Evolutionary conservation across 2,329 filamentous ascomycete genomes (phyloP).

Genomic region (Parastagonospora avenae): DNA sequence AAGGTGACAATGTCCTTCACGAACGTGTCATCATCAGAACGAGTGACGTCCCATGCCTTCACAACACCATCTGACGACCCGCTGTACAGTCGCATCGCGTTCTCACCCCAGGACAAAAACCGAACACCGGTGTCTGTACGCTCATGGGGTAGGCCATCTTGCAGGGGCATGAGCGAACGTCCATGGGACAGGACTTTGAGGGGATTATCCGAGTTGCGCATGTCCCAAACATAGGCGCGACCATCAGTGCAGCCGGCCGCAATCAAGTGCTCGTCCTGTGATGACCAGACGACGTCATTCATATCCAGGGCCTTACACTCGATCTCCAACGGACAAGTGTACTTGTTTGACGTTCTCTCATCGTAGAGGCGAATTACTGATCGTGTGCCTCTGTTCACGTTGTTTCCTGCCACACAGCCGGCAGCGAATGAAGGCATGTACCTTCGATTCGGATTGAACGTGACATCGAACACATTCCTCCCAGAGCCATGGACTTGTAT

Average conservation of each 20-base stretch:
- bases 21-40: conserved; percentile 56
- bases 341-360: conserved; percentile 33
- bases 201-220: conserved; percentile 51
- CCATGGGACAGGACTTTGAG: conserved; percentile 60
- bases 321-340: conserved; percentile 49
- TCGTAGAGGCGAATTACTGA: conserved; percentile 62
- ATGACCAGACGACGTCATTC: conserved; percentile 63
- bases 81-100: conserved; percentile 59
- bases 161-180: conserved; percentile 55
- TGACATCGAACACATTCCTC: conserved; percentile 63
- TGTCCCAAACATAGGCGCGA: conserved; percentile 65
- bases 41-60: conserved; percentile 64
- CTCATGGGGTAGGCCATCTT: conserved; percentile 52
- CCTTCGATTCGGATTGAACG: conserved; percentile 57
- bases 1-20: conserved; percentile 57
- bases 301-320: conserved; percentile 66
- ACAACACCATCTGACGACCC: conserved; percentile 66
- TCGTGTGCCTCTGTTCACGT: conserved; percentile 48
- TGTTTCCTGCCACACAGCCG: conserved; percentile 52
- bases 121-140: conserved; percentile 62
- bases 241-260: conserved; percentile 66
- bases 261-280: conserved; percentile 56
- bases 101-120: conserved; percentile 62
- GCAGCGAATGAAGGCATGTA: conserved; percentile 57
- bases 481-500: conserved; percentile 54